Evolutionary conservation across 2,329 filamentous ascomycete genomes (phyloP), one percentile per base, ranked within the genome.

Genomic region (Cladosporium halotolerans): DNA sequence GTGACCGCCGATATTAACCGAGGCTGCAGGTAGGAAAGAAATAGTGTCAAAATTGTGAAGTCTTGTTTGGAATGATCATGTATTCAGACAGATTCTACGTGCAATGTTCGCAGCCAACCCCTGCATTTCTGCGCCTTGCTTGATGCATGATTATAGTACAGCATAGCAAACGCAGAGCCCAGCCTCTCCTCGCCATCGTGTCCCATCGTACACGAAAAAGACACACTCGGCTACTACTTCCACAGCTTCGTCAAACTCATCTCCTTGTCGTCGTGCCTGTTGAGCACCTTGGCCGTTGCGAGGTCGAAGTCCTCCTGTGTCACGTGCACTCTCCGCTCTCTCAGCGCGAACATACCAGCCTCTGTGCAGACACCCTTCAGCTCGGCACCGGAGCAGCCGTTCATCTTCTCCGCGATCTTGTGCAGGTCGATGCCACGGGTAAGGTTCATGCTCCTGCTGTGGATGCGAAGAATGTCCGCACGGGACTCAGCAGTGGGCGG

Each of bases 351-450:
- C 93, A 99, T 99, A 65, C 93, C 93, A 2, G 93, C 90, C 73
- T 99, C 93, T 43, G 93, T 99, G 72, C 93, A 99, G 45, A 99
- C 93, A 76, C 93, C 93, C 83, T 99, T 99, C 64, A 99, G 75
- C 75, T 99, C 93, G 52, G 93, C 93, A 57, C 93, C 93, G 3
- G 91, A 96, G 74, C 93, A 99, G 48, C 93, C 93, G 67, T 96
- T 96, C 93, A 99, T 99, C 82, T 97, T 97, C 79, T 99, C 93
- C 31, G 93, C 93, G 65, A 97, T 95, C 83, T 99, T 99, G 66
- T 82, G 95, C 60, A 99, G 78, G 74, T 99, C 95, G 77, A 99
- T 97, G 49, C 93, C 93, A 67, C 93, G 83, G 11, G 93, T 99
- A 64, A 99, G 74, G 75, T 99, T 99, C 93, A 99, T 99, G 74